Evolutionary conservation across 2,329 filamentous ascomycete genomes (phyloP), one percentile per base, ranked within the genome.

Genomic region (Monilinia fructigena): DNA sequence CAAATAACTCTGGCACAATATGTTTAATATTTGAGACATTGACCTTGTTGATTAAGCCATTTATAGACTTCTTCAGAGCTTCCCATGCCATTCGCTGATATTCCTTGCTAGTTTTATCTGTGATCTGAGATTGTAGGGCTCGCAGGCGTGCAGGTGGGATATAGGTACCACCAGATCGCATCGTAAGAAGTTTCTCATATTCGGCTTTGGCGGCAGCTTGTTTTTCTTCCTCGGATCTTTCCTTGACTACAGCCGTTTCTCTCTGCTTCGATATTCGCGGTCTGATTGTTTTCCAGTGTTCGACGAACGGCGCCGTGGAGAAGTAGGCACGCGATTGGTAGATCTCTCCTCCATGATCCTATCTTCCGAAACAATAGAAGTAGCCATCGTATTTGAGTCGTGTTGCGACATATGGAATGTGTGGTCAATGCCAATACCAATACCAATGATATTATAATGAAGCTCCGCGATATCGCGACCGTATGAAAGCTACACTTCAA

Each of bases 31-130:
- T n/a, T 45, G 91, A 92, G 66, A 94, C 91, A 79, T 98, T 98
- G 82, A 97, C 91, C 82, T 99, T 99, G 85, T 99, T 99, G 84
- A 99, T 97, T 71, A 99, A 81, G 73, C 95, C 95, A 77, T 99
- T 98, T 80, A 99, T 97, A 59, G 91, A 95, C 82, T 99, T 99
- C 82, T 99, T 99, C 75, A 99, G 82, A 16, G 94, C 94, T 79
- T 99, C 95, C 95, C 95, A 99, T 11, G 93, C 93, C 92, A 99
- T 96, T 74, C 95, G 91, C 84, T 98, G 95, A 77, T 97, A 98
- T 80, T 98, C 95, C 79, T 97, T 96, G 79, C 89, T 96, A 65
- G 86, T 89, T 82, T 96, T 97, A 80, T 99, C 95, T 69, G 93
- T 97, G 78, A 99, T 97, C 79, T 97, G 93, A 63, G 93, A 92